Evolutionary conservation across 441 rosid genomes (phyloP), one percentile per base, ranked within the genome.

Genomic region (Pelargonium exstipulatum): DNA sequence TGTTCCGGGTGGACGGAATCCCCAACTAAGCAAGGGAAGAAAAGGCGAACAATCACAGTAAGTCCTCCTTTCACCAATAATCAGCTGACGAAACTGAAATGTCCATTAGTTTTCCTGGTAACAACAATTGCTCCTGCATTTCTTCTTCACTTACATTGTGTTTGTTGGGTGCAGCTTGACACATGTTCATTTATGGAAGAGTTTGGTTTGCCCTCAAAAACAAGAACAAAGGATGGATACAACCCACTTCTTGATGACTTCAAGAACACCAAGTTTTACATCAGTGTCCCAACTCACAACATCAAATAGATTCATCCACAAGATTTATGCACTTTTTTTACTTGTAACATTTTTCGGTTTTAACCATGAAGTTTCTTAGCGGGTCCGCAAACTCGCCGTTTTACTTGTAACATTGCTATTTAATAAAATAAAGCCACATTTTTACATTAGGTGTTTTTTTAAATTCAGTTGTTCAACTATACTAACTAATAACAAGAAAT

Each of bases 201-300:
- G 83, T 94, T 94, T 68, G 96, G 95, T 45, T 81, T 94, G 80
- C 94, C 94, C 1, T 58, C 93, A 48, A 94, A 88, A 83, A 91
- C 97, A 37, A 86, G 90, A 74, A 90, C 96, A 2, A 90, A 85
- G 83, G 96, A 94, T 18, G 96, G 97, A 69, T 94, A 91, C 86
- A 94, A 94, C 79, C 97, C 97, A 1, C 90, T 91, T 81, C 82
- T 94, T 5, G 96, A 94, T 68, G 99, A 94, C 84, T 94, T 94
- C 86, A 94, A 86, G 82, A 94, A 94, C 55, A 91, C 98, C 9
- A 91, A 90, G 76, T 81, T 91, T 74, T 91, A 91, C 76, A 87
- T 88, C 9, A 90, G 97, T 63, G 97, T 91, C 77, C 98, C 98
- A 60, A 93, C 98, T 9, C 97, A 93, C 76, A 93, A 93, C 80